Evolutionary conservation across 2,329 filamentous ascomycete species (phyloP).

Genomic region (Dryadomyces sulphureus): DNA sequence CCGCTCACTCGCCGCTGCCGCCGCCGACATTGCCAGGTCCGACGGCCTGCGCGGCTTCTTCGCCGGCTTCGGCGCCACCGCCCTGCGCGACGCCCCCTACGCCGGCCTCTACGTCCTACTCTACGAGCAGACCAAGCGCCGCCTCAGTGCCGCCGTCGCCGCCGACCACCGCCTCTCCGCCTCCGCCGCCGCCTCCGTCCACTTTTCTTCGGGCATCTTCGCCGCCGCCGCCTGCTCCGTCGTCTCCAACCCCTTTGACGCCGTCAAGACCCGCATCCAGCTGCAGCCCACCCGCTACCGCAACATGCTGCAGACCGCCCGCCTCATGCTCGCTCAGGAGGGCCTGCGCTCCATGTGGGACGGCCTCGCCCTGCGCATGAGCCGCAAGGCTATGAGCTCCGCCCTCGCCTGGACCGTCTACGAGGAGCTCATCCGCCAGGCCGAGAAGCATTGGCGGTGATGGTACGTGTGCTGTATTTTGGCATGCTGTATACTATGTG

Average conservation of each 20-base stretch:
- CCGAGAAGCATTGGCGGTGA: slow-evolving; percentile 24
- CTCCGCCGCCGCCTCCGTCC: slow-evolving; percentile 50
- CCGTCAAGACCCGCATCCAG: slow-evolving; percentile 89
- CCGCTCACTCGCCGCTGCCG: slow-evolving; percentile 57
- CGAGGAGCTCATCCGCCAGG: slow-evolving; percentile 74
- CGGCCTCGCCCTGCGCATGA: slow-evolving; percentile 74
- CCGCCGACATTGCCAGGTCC: slow-evolving; percentile 54
- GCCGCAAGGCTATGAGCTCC: slow-evolving; percentile 79
- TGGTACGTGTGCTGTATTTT: too few species aligned
- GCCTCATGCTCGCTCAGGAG: slow-evolving; percentile 68
- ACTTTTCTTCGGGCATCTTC: slow-evolving; percentile 69
- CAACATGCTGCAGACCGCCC: slow-evolving; percentile 66
- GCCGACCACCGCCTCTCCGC: slow-evolving; percentile 16
- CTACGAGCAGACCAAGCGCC: slow-evolving; percentile 71
- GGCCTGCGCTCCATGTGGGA: slow-evolving; percentile 70
- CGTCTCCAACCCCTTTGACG: slow-evolving; percentile 92
- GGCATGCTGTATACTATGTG: not conserved
- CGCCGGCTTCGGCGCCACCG: slow-evolving; percentile 83
- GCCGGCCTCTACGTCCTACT: slow-evolving; percentile 88
- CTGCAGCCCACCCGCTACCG: slow-evolving; percentile 69
- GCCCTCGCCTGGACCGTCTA: slow-evolving; percentile 97
- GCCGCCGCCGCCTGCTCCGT: slow-evolving; percentile 74
- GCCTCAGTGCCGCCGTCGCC: slow-evolving; percentile 23
- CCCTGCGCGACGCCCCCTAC: slow-evolving; percentile 88
- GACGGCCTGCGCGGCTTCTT: slow-evolving; percentile 80